phyloP scores from a whole-genome alignment of 2,329 filamentous ascomycete species.

The Penicillium sp. region DNA sequence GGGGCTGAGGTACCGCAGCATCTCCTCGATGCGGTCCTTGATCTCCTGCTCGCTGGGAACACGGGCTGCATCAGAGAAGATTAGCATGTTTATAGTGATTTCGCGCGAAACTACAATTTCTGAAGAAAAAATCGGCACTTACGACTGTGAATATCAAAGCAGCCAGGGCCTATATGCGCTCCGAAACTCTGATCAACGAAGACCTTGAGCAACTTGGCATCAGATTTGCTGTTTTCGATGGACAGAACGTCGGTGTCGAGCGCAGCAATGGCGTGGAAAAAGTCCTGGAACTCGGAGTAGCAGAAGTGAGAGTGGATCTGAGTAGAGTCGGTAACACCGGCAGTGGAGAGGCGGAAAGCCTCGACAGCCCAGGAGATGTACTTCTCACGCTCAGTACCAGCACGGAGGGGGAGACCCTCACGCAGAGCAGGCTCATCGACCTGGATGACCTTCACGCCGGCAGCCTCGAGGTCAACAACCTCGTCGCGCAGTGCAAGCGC shows the following conservation, averaged over 20 bases:
- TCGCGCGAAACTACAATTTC: no score
- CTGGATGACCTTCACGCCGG: slow-evolving; percentile 96
- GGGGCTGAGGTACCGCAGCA: slow-evolving; percentile 94
- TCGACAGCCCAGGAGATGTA: slow-evolving; percentile 98
- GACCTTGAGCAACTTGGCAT: slow-evolving; percentile 97
- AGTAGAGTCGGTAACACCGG: slow-evolving; percentile 89
- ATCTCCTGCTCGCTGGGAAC: slow-evolving; percentile 97
- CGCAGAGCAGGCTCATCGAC: slow-evolving; percentile 98
- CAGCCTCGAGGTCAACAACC: slow-evolving; percentile 95
- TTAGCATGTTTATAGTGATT: no score
- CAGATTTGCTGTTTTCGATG: slow-evolving; percentile 99
- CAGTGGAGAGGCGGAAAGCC: slow-evolving; percentile 93
- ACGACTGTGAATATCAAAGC: slow-evolving; percentile 94
- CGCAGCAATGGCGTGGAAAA: slow-evolving; percentile 99
- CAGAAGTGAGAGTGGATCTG: slow-evolving; percentile 99
- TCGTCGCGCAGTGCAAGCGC: slow-evolving; percentile 97
- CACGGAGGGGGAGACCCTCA: slow-evolving; percentile 96
- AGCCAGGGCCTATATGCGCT: slow-evolving; percentile 96
- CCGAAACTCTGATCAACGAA: slow-evolving; percentile 97
- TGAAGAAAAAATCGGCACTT: no score
- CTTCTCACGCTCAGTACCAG: slow-evolving; percentile 89
- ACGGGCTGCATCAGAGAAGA: no score
- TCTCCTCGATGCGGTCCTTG: slow-evolving; percentile 95
- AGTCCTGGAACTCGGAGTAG: slow-evolving; percentile 99
- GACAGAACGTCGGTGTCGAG: slow-evolving; percentile 97